Evolutionary conservation across 345 rosid genomes (phyloP), one percentile per base, ranked within the genome.

Genomic region (Brassica cretica): DNA sequence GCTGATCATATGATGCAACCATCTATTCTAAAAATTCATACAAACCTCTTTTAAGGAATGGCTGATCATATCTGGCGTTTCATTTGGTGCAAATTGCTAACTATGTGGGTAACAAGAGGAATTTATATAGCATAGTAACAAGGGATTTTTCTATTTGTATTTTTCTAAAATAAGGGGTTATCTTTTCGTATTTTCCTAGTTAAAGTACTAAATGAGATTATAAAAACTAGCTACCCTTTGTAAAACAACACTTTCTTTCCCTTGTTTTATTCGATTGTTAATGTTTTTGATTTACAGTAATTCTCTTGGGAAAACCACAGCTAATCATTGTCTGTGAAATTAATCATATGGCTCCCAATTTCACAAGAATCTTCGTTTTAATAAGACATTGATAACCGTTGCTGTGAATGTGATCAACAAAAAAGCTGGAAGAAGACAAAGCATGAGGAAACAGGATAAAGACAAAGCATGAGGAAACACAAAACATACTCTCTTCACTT

Each of bases 381-480:
- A 19, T 58, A 44, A 46, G 24, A 29, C 24, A 49, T 11, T 18
- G 18, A 44, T 8, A 37, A 74, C 66, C 8, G n/a, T 61, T 62
- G 72, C 55, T 51, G 75, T 62, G 78, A 79, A 67, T 79, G 75
- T 74, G 71, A 74, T 73, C 37, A 79, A 53, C 51, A 79, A 79
- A 79, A 79, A 79, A 69, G 82, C 78, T 68, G 82, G 41, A 69
- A 68, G 78, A 79, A 74, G 78, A 79, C 78, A 74, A 63, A 79
- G 82, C 78, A 74, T 79, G 78, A 79, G 65, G 71, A 74, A 74
- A 79, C 82, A 79, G 62, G 77, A 68, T 62, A 78, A 79, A 79
- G 82, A 79, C 82, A 79, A 79, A 68, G 82, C 82, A 79, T 79
- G 82, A 79, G n/a, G n/a, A n/a, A n/a, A 68, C 61, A 74, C 74